These are phyloP conservation scores for Imleria badia DNA, from an alignment of 768 basidiomycete genomes.

Conservation along the genomic window DNA sequence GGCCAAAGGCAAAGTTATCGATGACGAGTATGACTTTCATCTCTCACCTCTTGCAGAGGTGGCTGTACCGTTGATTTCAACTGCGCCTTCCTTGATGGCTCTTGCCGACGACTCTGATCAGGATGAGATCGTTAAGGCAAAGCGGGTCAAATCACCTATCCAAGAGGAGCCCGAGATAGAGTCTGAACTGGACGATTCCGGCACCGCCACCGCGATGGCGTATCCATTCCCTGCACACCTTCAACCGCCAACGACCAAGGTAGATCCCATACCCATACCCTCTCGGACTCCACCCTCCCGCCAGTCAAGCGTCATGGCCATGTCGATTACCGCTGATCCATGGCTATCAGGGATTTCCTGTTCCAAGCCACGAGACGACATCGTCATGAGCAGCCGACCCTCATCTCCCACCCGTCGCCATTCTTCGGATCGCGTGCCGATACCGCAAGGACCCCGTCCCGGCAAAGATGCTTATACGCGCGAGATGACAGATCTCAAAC, in stretches of 20 bases:
- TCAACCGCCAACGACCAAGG: constrained; percentile 20
- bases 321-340: constrained; percentile 27
- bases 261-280: constrained; percentile 31
- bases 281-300: constrained; percentile 28
- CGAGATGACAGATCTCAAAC: constrained; percentile 26
- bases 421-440: constrained; percentile 23
- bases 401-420: constrained; percentile 27
- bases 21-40: constrained; percentile 30
- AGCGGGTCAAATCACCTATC: constrained; percentile 20
- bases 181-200: constrained; percentile 25
- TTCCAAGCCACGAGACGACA: constrained; percentile 30
- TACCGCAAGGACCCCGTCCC: constrained; percentile 17
- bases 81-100: constrained; percentile 30
- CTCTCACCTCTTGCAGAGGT: constrained; percentile 33
- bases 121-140: constrained; percentile 25
- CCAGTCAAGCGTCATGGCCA: constrained; percentile 27
- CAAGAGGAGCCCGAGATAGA: constrained; percentile 25
- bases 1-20: constrained; percentile 23
- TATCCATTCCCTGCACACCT: constrained; percentile 30
- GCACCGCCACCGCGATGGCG: background rate
- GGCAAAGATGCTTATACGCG: constrained; percentile 13
- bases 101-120: constrained; percentile 31
- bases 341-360: constrained; percentile 23
- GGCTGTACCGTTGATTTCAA: constrained; percentile 25
- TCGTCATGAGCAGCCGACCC: constrained; percentile 30